Evolutionary conservation across 1,284 basidiomycete genomes (phyloP).

Genomic region (Apiotrichum domesticum): DNA sequence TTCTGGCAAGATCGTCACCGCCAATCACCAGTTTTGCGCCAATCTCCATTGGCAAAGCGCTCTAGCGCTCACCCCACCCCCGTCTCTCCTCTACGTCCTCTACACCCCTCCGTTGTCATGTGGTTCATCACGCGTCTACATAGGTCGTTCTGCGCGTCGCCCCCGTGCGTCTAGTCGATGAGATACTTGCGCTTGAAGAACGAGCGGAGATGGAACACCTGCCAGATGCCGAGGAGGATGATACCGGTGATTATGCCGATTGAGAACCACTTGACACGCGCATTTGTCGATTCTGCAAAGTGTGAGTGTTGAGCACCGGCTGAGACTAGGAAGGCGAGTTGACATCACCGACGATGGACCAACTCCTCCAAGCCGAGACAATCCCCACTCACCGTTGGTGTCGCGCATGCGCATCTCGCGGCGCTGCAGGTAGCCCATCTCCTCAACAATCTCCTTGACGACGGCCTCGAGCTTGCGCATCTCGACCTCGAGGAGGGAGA

Average conservation of each 20-base stretch:
- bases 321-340: neutral
- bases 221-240: constrained; percentile 83
- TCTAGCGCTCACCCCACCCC: too few relatives aligned
- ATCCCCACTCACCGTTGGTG: constrained; percentile 73
- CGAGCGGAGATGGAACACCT: constrained; percentile 78
- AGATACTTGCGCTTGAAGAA: constrained; percentile 98
- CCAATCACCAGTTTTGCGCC: too few relatives aligned
- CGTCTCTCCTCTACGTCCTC: too few relatives aligned
- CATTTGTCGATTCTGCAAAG: constrained; percentile 80
- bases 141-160: too few relatives aligned
- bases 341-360: too few relatives aligned
- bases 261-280: constrained; percentile 86
- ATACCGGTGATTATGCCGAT: constrained; percentile 78
- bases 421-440: constrained; percentile 84
- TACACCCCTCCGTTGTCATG: neutral
- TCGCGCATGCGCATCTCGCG: constrained; percentile 83
- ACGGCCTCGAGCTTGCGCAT: constrained; percentile 96
- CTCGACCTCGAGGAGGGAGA: constrained; percentile 92
- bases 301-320: neutral
- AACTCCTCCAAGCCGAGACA: too few relatives aligned
- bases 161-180: constrained; percentile 61
- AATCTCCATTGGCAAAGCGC: too few relatives aligned
- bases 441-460: constrained; percentile 89
- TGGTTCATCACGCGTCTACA: neutral
- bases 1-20: too few relatives aligned